Evolutionary conservation across 2,329 filamentous ascomycete genomes (phyloP).

Genomic region (Lizonia empirigonia): DNA sequence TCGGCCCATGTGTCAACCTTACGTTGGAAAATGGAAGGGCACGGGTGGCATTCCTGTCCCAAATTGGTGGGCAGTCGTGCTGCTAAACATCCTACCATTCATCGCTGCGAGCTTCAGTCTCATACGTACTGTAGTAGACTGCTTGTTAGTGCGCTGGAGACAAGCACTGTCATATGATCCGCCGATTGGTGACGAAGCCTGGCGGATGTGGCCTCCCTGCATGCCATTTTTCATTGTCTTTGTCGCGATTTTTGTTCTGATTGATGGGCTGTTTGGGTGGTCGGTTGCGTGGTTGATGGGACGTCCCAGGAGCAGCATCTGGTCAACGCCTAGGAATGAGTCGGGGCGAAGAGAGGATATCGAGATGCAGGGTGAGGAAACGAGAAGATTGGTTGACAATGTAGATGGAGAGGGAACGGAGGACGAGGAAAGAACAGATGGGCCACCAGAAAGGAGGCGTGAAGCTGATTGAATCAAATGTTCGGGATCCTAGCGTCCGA

Average conservation of each 20-base stretch:
- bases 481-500: background rate
- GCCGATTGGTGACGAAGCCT: background rate
- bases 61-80: slow-evolving; percentile 15
- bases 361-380: slow-evolving; percentile 22
- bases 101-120: slow-evolving; percentile 17
- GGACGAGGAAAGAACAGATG: background rate
- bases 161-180: slow-evolving; percentile 8
- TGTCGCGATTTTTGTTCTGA: background rate
- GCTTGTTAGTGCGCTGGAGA: slow-evolving; percentile 19
- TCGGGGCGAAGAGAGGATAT: slow-evolving; percentile 5
- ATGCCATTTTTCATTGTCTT: slow-evolving; percentile 12
- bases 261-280: slow-evolving; percentile 1
- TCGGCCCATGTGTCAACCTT: background rate
- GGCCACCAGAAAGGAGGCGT: background rate
- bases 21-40: too few species aligned
- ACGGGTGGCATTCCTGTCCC: background rate
- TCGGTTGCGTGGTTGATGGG: slow-evolving; percentile 19
- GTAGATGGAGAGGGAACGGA: slow-evolving; percentile 12
- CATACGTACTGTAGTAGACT: slow-evolving; percentile 19
- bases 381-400: slow-evolving; percentile 15
- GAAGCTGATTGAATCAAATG: background rate
- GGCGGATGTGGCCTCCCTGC: slow-evolving; percentile 12
- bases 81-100: slow-evolving; percentile 24
- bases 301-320: background rate
- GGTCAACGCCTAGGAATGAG: background rate